Percentiles rank a stretch among this genome's conserved stretches.
phyloP scores from a whole-genome alignment of 768 basidiomycete genomes.

The Clavaria fumosa region DNA sequence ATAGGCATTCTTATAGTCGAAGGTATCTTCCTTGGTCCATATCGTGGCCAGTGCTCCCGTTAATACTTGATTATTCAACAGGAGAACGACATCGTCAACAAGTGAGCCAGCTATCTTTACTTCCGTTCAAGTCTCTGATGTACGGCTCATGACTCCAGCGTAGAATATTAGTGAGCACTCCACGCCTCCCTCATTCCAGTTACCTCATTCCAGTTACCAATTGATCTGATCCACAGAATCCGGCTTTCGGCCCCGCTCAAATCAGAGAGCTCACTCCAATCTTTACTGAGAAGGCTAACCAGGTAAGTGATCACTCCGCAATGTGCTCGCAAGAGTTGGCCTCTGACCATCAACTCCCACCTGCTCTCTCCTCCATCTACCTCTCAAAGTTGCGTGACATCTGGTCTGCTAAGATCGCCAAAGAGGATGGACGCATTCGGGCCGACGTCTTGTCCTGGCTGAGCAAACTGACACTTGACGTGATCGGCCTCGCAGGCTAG shows the following conservation, averaged over 20 bases:
- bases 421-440: slow-evolving; percentile 23
- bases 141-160: too few species aligned
- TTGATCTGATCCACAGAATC: background rate
- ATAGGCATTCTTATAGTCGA: background rate
- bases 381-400: background rate
- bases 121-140: too few species aligned
- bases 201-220: background rate
- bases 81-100: background rate
- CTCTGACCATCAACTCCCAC: background rate
- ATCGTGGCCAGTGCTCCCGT: too few species aligned
- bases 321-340: too few species aligned
- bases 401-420: background rate
- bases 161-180: too few species aligned
- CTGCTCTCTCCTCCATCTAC: background rate
- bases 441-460: slow-evolving; percentile 53
- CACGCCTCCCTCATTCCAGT: background rate
- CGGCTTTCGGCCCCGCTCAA: background rate
- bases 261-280: background rate
- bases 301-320: too few species aligned
- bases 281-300: background rate
- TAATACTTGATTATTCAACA: too few species aligned
- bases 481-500: slow-evolving; percentile 58
- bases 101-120: too few species aligned
- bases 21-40: too few species aligned
- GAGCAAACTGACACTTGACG: slow-evolving; percentile 54